phyloP scores from a whole-genome alignment of 805 yeast species.

The Metschnikowia kunwiensis region DNA sequence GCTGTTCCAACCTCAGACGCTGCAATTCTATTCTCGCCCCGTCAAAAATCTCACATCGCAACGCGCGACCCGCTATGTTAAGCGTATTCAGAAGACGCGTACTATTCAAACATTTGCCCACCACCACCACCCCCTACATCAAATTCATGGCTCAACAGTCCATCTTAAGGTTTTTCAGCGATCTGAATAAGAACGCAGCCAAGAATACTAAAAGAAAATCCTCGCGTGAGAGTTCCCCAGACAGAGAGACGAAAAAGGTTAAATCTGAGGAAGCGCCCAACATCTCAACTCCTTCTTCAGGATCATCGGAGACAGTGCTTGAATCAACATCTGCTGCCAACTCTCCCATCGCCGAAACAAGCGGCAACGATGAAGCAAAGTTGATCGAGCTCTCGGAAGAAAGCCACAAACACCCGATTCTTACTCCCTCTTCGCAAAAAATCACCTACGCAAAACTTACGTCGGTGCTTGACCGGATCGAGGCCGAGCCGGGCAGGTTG shows the following conservation, averaged over 20 bases:
- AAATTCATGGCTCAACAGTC: slow-evolving; percentile 18
- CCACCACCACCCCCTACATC: background rate
- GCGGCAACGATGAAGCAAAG: slow-evolving; percentile 11
- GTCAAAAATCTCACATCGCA: background rate
- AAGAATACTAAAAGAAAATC: slow-evolving; percentile 3
- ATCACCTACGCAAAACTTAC: slow-evolving; percentile 45
- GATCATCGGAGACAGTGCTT: background rate
- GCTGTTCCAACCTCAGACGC: too few relatives aligned
- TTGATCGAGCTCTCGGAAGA: slow-evolving; percentile 15
- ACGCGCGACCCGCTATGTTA: slow-evolving; percentile 8
- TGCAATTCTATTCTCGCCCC: background rate
- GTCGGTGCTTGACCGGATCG: slow-evolving; percentile 72
- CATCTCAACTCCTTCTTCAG: background rate
- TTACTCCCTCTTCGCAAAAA: slow-evolving; percentile 10
- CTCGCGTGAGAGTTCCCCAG: slow-evolving; percentile 6
- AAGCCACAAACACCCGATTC: slow-evolving; percentile 11
- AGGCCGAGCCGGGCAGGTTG: slow-evolving; percentile 75
- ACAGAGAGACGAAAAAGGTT: background rate
- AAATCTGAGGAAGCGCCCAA: background rate
- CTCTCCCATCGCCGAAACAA: background rate
- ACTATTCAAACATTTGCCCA: background rate
- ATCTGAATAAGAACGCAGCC: slow-evolving; percentile 5
- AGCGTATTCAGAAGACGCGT: slow-evolving; percentile 9
- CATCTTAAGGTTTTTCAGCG: slow-evolving; percentile 17
- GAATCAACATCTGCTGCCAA: background rate